A percentile compares a stretch with the other conserved stretches of the same genome.
Evolutionary conservation across 2,329 filamentous ascomycete species (phyloP).

Genomic region (Pseudogymnoascus sp.): DNA sequence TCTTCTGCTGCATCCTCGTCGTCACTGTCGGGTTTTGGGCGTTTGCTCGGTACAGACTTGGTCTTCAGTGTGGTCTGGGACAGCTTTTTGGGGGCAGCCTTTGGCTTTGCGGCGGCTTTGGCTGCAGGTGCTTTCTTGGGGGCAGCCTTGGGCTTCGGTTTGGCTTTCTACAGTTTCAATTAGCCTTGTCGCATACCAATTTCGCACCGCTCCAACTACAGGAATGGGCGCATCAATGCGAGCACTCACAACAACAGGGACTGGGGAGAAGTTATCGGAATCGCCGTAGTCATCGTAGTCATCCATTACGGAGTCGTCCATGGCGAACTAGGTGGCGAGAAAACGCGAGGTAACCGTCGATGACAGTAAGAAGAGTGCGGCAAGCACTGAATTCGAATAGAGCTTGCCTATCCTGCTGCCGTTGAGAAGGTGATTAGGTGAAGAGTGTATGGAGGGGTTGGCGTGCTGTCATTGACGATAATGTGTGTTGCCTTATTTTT

Average conservation of each 20-base stretch:
- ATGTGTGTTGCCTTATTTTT: not conserved
- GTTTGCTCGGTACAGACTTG: conserved; percentile 29
- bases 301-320: conserved; percentile 53
- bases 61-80: conserved; percentile 46
- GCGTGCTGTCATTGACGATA: not conserved
- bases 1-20: conserved; percentile 50
- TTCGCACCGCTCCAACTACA: not conserved
- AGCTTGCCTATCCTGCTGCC: not conserved
- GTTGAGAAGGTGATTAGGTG: not conserved
- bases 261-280: conserved; percentile 51
- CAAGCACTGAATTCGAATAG: conserved; percentile 3
- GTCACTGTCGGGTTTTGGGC: conserved; percentile 27
- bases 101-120: conserved; percentile 17
- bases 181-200: not conserved
- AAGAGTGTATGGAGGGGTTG: not conserved
- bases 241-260: conserved; percentile 37
- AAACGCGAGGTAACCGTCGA: conserved; percentile 32
- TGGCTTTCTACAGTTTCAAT: conserved; percentile 39
- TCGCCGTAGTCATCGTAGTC: conserved; percentile 38
- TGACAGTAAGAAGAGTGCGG: not conserved
- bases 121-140: conserved; percentile 40
- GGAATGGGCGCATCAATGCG: not conserved
- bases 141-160: conserved; percentile 44
- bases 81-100: conserved; percentile 24
- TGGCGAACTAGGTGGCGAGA: conserved; percentile 35